A percentile compares a stretch with the other conserved stretches of the same genome.
phyloP scores from a whole-genome alignment of 2,329 filamentous ascomycete genomes.

The Alternaria solani region DNA sequence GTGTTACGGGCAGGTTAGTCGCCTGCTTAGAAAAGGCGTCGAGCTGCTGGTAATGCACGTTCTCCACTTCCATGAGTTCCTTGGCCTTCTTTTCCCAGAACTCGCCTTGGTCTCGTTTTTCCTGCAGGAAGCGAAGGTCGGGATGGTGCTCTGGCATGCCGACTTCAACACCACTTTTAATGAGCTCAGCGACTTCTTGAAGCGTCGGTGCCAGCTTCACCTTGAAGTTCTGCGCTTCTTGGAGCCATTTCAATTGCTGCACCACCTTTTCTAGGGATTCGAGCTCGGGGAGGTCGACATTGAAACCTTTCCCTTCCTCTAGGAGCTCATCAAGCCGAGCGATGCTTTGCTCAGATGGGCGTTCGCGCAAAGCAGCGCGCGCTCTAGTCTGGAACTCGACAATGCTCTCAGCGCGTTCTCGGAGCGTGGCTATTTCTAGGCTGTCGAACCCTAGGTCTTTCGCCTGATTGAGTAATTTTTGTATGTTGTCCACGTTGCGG shows the following conservation, averaged over 20 bases:
- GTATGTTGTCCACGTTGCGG: slow-evolving; percentile 88
- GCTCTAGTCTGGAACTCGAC: slow-evolving; percentile 83
- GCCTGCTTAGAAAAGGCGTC: slow-evolving; percentile 91
- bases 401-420: slow-evolving; percentile 85
- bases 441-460: slow-evolving; percentile 92
- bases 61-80: slow-evolving; percentile 90
- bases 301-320: slow-evolving; percentile 88
- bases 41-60: slow-evolving; percentile 91
- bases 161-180: slow-evolving; percentile 78
- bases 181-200: slow-evolving; percentile 78
- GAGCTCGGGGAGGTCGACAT: slow-evolving; percentile 89
- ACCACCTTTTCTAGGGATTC: slow-evolving; percentile 81
- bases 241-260: slow-evolving; percentile 88
- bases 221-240: slow-evolving; percentile 73
- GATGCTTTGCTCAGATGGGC: slow-evolving; percentile 58
- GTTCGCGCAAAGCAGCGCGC: slow-evolving; percentile 71
- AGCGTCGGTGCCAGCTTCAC: slow-evolving; percentile 71
- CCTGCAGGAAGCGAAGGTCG: slow-evolving; percentile 76
- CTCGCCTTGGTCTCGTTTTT: slow-evolving; percentile 78
- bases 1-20: slow-evolving; percentile 77
- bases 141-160: slow-evolving; percentile 83
- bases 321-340: slow-evolving; percentile 87
- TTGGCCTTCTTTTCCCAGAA: slow-evolving; percentile 93
- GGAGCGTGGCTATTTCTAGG: slow-evolving; percentile 84
- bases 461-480: slow-evolving; percentile 81